A percentile compares a stretch with the other conserved stretches of the same genome.
These are phyloP conservation scores for Conringia planisiliqua DNA, from an alignment of 345 rosid genomes.

Conservation along the genomic window DNA sequence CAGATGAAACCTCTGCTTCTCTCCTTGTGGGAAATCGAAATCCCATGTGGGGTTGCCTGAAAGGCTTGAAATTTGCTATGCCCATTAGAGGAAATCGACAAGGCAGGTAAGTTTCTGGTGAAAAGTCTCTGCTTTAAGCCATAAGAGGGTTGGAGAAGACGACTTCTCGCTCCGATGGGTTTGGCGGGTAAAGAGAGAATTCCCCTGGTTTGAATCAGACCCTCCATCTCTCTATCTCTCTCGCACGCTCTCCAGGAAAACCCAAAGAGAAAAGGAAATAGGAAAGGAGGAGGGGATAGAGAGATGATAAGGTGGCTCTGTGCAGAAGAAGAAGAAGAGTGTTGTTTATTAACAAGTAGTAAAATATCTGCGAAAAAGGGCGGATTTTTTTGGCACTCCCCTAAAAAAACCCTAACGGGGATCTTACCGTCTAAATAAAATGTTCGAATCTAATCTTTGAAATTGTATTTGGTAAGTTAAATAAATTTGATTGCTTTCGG, in stretches of 20 bases:
- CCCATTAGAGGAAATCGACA: slow-evolving; percentile 62
- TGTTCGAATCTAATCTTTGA: background rate
- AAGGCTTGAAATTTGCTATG: slow-evolving; percentile 35
- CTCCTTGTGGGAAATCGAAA: slow-evolving; percentile 40
- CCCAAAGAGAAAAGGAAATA: slow-evolving; percentile 18
- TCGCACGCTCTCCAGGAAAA: slow-evolving; percentile 20
- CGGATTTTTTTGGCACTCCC: background rate
- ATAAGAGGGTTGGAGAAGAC: slow-evolving; percentile 52
- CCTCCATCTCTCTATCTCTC: slow-evolving; percentile 61
- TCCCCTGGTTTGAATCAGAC: slow-evolving; percentile 66
- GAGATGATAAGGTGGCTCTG: slow-evolving; percentile 36
- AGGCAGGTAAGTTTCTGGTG: slow-evolving; percentile 43
- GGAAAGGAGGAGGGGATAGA: slow-evolving; percentile 19
- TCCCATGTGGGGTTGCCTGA: slow-evolving; percentile 43
- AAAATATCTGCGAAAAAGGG: slow-evolving; percentile 6
- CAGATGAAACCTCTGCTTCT: slow-evolving; percentile 59
- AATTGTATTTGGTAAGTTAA: background rate
- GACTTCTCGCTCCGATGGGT: slow-evolving; percentile 44
- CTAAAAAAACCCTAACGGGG: slow-evolving; percentile 15
- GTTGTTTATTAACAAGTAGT: slow-evolving; percentile 26
- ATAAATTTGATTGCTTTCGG: background rate
- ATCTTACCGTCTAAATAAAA: background rate
- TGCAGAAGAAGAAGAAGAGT: slow-evolving; percentile 17
- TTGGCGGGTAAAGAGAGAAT: slow-evolving; percentile 69
- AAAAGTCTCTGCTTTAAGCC: slow-evolving; percentile 72